These are phyloP conservation scores for Penicillium frequentans DNA, from an alignment of 2,329 filamentous ascomycete genomes.

Conservation along the genomic window DNA sequence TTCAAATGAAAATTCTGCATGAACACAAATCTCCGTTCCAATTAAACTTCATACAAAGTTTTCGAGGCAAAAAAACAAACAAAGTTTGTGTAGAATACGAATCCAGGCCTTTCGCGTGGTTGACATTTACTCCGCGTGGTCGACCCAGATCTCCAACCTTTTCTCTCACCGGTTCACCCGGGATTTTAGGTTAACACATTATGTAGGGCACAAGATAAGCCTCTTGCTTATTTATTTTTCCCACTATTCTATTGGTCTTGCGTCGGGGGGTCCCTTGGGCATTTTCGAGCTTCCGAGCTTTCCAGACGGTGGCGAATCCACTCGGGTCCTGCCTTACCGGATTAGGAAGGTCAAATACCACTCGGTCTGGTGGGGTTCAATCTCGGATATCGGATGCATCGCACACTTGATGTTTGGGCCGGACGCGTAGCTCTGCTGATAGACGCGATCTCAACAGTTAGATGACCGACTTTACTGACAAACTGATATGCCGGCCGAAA, in stretches of 20 bases:
- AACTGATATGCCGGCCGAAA: neutral
- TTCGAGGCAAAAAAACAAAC: neutral
- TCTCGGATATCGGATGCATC: neutral
- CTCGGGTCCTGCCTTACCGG: neutral
- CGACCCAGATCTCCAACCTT: neutral
- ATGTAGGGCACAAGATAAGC: neutral
- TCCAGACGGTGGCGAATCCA: neutral
- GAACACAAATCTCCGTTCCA: too few species aligned
- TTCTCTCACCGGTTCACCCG: slow-evolving; percentile 10
- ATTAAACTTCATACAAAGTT: neutral
- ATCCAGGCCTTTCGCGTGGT: neutral
- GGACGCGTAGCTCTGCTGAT: neutral
- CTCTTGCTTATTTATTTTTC: neutral
- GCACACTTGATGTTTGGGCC: neutral
- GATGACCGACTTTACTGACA: neutral
- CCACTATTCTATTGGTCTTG: neutral
- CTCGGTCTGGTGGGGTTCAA: neutral
- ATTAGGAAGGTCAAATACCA: neutral
- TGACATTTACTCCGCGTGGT: neutral
- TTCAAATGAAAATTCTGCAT: too few species aligned
- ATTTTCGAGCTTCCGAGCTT: neutral
- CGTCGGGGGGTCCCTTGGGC: neutral
- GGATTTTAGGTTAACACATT: neutral
- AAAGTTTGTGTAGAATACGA: neutral
- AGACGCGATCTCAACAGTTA: neutral